Conservation (phyloP, 306 rosid species). For the Vigna radiata region DNA sequence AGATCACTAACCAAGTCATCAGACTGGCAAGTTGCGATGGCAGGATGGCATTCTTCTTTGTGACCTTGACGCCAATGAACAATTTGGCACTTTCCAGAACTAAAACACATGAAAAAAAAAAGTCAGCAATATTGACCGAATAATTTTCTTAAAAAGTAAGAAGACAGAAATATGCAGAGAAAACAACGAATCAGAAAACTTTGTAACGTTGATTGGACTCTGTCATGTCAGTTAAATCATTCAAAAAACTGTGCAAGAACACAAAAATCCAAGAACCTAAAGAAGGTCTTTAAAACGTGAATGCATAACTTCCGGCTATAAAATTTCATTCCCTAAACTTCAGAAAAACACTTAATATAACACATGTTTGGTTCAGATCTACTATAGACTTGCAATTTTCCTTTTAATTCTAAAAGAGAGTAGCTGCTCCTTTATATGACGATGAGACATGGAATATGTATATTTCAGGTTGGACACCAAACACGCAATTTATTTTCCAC, state of each 20-base stretch:
- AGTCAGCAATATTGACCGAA: not conserved
- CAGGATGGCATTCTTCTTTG: constrained; percentile 77
- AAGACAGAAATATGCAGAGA: not conserved
- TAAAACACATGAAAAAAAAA: constrained; percentile 48
- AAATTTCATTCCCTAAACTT: not conserved
- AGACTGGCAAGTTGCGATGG: constrained; percentile 34
- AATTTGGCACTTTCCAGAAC: constrained; percentile 92
- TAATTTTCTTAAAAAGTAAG: not conserved
- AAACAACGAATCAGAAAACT: not conserved
- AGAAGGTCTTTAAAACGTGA: not conserved
- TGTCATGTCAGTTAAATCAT: not conserved
- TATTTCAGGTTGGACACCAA: not conserved
- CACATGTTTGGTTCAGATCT: not conserved
- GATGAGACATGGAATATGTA: not conserved
- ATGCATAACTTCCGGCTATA: constrained; percentile 11
- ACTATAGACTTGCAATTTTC: not conserved
- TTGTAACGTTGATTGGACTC: not conserved
- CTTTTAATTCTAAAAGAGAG: not conserved
- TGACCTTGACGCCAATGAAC: constrained; percentile 93
- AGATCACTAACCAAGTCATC: constrained; percentile 44
- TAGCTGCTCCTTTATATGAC: not conserved
- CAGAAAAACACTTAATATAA: not conserved
- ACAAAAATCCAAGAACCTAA: constrained; percentile 14
- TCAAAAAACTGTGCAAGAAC: constrained; percentile 20
- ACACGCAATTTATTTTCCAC: constrained; percentile 1